Conservation (phyloP, 495 filamentous ascomycete genomes). For the Talaromyces trachyspermus region DNA sequence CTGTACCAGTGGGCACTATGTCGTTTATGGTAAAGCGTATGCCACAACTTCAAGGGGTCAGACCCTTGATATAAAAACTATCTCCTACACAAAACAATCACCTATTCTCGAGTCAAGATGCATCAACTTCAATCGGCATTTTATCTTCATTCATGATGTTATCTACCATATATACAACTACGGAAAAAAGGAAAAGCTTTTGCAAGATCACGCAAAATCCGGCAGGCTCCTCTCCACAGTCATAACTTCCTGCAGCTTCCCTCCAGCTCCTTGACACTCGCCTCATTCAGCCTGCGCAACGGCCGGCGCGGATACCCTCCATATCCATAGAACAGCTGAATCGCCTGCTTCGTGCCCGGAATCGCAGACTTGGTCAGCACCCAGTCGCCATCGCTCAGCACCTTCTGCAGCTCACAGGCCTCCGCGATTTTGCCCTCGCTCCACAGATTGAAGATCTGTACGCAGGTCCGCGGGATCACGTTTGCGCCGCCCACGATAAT, state of each 20-base stretch:
- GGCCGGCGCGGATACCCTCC: slow-evolving; percentile 72
- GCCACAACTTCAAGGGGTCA: too few species aligned
- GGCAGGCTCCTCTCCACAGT: slow-evolving; percentile 50
- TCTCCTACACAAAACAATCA: too few species aligned
- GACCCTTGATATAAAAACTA: too few species aligned
- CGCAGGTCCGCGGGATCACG: slow-evolving; percentile 75
- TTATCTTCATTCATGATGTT: too few species aligned
- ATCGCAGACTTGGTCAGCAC: slow-evolving; percentile 79
- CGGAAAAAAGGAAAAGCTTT: too few species aligned
- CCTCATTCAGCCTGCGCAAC: slow-evolving; percentile 53
- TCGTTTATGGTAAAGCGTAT: too few species aligned
- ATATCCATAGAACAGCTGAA: slow-evolving; percentile 79
- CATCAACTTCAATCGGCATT: not conserved
- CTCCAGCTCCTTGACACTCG: slow-evolving; percentile 47
- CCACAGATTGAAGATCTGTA: slow-evolving; percentile 75
- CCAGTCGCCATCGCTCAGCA: slow-evolving; percentile 74
- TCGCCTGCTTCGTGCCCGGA: slow-evolving; percentile 77
- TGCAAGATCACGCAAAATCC: slow-evolving; percentile 16
- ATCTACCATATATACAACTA: not conserved
- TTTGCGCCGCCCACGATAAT: slow-evolving; percentile 86
- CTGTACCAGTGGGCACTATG: too few species aligned
- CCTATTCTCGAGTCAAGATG: not conserved
- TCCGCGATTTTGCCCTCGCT: slow-evolving; percentile 63
- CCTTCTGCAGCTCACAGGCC: slow-evolving; percentile 64
- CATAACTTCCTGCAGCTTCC: slow-evolving; percentile 64